Percentiles rank a stretch among this genome's conserved stretches.
These are phyloP conservation scores for Penicillium verrucosum DNA, from an alignment of 2,329 filamentous ascomycete species.

Conservation along the genomic window DNA sequence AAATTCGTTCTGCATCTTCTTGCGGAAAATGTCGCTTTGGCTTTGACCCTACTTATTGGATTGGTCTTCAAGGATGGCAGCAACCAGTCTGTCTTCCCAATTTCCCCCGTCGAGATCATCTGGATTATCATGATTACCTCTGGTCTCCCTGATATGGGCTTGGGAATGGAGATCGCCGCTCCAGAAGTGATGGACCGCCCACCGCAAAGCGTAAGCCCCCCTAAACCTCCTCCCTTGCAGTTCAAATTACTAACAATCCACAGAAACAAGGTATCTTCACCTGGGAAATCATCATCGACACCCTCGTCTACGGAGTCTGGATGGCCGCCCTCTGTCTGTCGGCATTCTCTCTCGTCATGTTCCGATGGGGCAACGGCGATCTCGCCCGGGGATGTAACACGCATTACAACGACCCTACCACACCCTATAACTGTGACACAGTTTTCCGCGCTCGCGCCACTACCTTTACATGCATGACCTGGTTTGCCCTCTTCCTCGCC, in stretches of 20 bases:
- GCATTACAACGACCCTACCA: conserved; percentile 40
- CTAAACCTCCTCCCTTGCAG: too few relatives aligned
- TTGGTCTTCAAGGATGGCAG: conserved; percentile 72
- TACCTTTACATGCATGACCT: conserved; percentile 70
- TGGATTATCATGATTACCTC: conserved; percentile 96
- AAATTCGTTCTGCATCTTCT: conserved; percentile 81
- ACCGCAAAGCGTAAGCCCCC: conserved; percentile 56
- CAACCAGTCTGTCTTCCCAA: conserved; percentile 76
- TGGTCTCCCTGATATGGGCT: conserved; percentile 80
- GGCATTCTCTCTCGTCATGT: conserved; percentile 63
- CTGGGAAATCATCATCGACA: conserved; percentile 72
- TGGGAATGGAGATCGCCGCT: conserved; percentile 73
- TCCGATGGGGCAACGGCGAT: conserved; percentile 58
- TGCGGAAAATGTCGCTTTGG: conserved; percentile 78
- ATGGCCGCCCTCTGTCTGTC: conserved; percentile 68
- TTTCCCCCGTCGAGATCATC: conserved; percentile 80
- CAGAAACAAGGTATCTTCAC: conserved; percentile 69
- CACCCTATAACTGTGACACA: conserved; percentile 51
- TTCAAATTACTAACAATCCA: conserved; percentile 9
- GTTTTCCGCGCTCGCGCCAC: conserved; percentile 71
- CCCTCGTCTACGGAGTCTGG: conserved; percentile 73
- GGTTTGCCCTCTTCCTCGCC: conserved; percentile 72
- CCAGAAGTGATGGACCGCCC: conserved; percentile 76
- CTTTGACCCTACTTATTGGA: conserved; percentile 75
- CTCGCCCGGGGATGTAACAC: conserved; percentile 63